Evolutionary conservation across 208 protist species (phyloP).

Genomic region (Leishmania gerbilli): DNA sequence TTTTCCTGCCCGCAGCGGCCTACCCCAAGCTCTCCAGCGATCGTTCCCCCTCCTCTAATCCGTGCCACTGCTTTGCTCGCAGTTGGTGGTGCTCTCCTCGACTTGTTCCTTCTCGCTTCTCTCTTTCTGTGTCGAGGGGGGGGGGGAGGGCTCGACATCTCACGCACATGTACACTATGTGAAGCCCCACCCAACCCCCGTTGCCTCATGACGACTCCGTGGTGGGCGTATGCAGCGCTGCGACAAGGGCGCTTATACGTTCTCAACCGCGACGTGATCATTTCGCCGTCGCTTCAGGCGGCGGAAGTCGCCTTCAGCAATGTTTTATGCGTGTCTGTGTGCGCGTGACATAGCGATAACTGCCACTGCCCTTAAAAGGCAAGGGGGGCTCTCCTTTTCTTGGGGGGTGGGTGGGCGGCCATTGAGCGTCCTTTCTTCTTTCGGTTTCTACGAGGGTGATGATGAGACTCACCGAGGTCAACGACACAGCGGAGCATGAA

Average conservation of each 20-base stretch:
- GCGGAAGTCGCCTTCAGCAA: background rate
- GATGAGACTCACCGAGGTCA: background rate
- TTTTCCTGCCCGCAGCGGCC: background rate
- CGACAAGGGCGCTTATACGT: background rate
- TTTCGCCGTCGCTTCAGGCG: background rate
- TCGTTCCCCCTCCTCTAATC: background rate
- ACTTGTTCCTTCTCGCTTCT: background rate
- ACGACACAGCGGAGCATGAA: background rate
- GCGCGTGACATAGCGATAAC: background rate
- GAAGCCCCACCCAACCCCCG: background rate
- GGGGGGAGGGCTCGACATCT: background rate
- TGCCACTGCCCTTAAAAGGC: background rate
- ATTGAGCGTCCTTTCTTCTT: background rate
- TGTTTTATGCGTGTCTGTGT: background rate
- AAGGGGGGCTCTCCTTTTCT: background rate
- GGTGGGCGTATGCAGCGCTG: background rate
- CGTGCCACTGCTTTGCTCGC: background rate
- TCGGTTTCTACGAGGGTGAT: background rate
- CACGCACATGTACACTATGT: conserved; percentile 4
- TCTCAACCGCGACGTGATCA: background rate
- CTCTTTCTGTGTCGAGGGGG: background rate
- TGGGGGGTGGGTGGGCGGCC: background rate
- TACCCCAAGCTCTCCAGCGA: background rate
- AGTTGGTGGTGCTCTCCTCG: background rate
- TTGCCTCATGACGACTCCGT: background rate